A percentile compares a stretch with the other conserved stretches of the same genome.
phyloP scores from a whole-genome alignment of 352 stramenopile genomes.

The Phytopythium oedochilum region DNA sequence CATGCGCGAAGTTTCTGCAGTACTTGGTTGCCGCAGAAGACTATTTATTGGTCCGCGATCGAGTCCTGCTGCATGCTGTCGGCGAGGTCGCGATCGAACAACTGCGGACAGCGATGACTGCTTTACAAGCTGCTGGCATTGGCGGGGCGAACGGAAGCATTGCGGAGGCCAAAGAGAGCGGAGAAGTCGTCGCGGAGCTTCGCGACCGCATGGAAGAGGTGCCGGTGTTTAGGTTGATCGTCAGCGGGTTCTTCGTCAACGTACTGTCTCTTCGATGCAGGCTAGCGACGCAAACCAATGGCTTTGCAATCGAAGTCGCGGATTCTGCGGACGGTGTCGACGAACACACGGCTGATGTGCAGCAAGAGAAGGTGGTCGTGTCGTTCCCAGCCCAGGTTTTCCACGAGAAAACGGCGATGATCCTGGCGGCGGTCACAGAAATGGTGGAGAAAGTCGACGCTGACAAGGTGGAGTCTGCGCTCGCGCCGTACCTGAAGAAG shows the following conservation, averaged over 20 bases:
- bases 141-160: conserved; percentile 7
- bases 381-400: conserved; percentile 53
- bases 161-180: conserved; percentile 20
- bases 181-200: conserved; percentile 22
- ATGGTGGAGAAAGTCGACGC: conserved; percentile 39
- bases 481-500: conserved; percentile 38
- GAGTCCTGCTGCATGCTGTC: conserved; percentile 71
- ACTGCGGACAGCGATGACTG: conserved; percentile 26
- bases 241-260: conserved; percentile 60
- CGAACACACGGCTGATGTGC: conserved; percentile 15
- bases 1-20: conserved; percentile 45
- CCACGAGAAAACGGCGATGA: conserved; percentile 58
- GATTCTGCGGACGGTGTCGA: conserved; percentile 20
- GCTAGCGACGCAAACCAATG: conserved; percentile 18
- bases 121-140: conserved; percentile 7
- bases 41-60: conserved; percentile 59
- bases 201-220: conserved; percentile 38
- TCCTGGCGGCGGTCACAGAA: conserved; percentile 38
- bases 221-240: conserved; percentile 51
- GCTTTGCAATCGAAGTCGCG: conserved; percentile 26
- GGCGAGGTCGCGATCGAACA: conserved; percentile 55
- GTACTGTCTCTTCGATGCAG: conserved; percentile 30
- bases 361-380: conserved; percentile 22
- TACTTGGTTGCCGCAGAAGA: conserved; percentile 58
- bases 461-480: conserved; percentile 14